Conservation (phyloP, 2,329 filamentous ascomycete species). For the Talaromyces sp. region DNA sequence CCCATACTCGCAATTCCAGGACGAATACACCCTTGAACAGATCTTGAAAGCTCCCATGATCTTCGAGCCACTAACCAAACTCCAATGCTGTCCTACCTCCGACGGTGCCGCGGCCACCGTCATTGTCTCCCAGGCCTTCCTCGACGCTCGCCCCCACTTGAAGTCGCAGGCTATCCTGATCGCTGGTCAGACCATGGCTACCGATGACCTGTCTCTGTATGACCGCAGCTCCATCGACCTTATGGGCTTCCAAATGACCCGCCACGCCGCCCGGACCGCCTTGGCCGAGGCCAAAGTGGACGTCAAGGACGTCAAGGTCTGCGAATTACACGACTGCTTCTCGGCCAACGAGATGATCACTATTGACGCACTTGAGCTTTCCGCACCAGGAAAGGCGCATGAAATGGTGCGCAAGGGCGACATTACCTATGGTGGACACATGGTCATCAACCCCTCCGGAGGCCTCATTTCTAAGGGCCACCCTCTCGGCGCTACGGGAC, state of each 20-base stretch:
- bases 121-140: slow-evolving; percentile 82
- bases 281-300: slow-evolving; percentile 64
- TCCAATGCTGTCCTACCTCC: slow-evolving; percentile 97
- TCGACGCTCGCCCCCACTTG: slow-evolving; percentile 79
- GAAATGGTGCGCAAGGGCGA: slow-evolving; percentile 83
- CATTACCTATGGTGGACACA: slow-evolving; percentile 81
- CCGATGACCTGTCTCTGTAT: slow-evolving; percentile 77
- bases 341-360: slow-evolving; percentile 89
- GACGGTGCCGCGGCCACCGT: slow-evolving; percentile 88
- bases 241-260: slow-evolving; percentile 82
- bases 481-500: slow-evolving; percentile 87
- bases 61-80: slow-evolving; percentile 83
- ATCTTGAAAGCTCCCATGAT: slow-evolving; percentile 73
- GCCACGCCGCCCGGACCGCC: slow-evolving; percentile 66
- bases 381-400: slow-evolving; percentile 77
- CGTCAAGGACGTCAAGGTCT: slow-evolving; percentile 70
- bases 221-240: slow-evolving; percentile 78
- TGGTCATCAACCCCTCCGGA: slow-evolving; percentile 88
- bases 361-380: slow-evolving; percentile 80
- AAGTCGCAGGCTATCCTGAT: slow-evolving; percentile 80
- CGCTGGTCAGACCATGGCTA: slow-evolving; percentile 83
- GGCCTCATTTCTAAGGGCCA: slow-evolving; percentile 96
- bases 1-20: slow-evolving; percentile 96
- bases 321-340: slow-evolving; percentile 96
- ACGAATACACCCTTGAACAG: slow-evolving; percentile 85